Conservation (phyloP, 345 rosid genomes). For the Lumnitzera littorea region DNA sequence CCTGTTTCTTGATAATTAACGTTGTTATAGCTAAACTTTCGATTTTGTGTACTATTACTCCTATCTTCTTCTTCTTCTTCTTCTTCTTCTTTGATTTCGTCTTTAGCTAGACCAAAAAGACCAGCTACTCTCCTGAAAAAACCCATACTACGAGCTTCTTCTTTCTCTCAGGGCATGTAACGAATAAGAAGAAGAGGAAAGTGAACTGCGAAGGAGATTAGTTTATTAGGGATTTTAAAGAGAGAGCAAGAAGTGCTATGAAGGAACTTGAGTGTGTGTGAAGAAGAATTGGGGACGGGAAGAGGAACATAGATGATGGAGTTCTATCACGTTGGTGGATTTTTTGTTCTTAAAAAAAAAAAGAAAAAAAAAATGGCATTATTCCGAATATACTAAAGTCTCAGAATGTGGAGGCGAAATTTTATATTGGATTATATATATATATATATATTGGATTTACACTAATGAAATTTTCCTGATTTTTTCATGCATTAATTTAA, state of each 20-base stretch:
- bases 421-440: no score
- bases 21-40: slow-evolving; percentile 4
- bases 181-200: neutral
- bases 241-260: neutral
- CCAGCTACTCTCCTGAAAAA: slow-evolving; percentile 80
- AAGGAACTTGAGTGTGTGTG: no score
- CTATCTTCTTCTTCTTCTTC: slow-evolving; percentile 41
- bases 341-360: no score
- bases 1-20: slow-evolving; percentile 52
- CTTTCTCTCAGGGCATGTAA: slow-evolving; percentile 1
- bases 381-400: no score
- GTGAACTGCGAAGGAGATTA: neutral
- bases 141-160: slow-evolving; percentile 41
- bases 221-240: neutral
- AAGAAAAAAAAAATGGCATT: no score
- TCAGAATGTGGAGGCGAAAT: no score
- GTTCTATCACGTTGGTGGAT: no score
- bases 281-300: no score
- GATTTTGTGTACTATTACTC: slow-evolving; percentile 7
- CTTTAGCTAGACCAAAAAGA: slow-evolving; percentile 59
- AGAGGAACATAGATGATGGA: no score
- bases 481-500: no score
- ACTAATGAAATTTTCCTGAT: no score
- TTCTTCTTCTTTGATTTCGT: slow-evolving; percentile 45
- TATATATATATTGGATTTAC: no score